Base-by-base conservation (phyloP, 225 moss, liverwort and hornwort species). In the Climacium dendroides region DNA sequence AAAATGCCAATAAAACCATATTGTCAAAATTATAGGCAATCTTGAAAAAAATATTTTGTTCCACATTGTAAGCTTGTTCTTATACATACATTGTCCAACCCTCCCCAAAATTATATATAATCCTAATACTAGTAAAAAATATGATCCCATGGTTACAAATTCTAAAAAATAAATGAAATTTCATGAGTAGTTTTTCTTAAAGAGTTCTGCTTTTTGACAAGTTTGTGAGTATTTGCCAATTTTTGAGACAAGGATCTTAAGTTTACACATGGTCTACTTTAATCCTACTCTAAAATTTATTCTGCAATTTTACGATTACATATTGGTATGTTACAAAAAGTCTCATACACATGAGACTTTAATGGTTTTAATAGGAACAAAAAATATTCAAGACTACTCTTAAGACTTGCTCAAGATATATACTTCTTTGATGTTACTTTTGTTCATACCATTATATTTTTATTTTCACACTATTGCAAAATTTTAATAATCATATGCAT, bases 31-130 rank as follows among this genome's bases (percentile, higher is more conserved):
- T 22, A 6, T 13, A 0, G 7, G 7, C 1, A 13, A 1, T 37
- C 13, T 67, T 67, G 8, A 25, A 13, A 67, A n/a, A 23, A 37
- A 39, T n/a, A n/a, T n/a, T n/a, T n/a, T n/a, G 6, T 4, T 67
- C 4, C 1, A 22, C 66, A 12, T 19, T 19, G 11, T 1, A 65
- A 65, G 35, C 3, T 65, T n/a, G 6, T 20, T 37, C 2, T 22
- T 7, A n/a, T 7, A 66, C 2, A 37, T 12, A 12, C 7, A 67
- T n/a, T 19, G 4, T 66, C 6, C 0, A 10, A 0, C 19, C 3
- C 10, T 18, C 3, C 5, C 18, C 2, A 34, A 18, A 63, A 5
- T 9, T 34, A 9, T 35, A 34, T 18, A 34, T 63, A 3, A 5
- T 2, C 63, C 17, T 63, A 32, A 17, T 35, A 10, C 5, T 19